These are phyloP conservation scores for Castanea sativa DNA, from an alignment of 306 rosid genomes.

Conservation along the genomic window DNA sequence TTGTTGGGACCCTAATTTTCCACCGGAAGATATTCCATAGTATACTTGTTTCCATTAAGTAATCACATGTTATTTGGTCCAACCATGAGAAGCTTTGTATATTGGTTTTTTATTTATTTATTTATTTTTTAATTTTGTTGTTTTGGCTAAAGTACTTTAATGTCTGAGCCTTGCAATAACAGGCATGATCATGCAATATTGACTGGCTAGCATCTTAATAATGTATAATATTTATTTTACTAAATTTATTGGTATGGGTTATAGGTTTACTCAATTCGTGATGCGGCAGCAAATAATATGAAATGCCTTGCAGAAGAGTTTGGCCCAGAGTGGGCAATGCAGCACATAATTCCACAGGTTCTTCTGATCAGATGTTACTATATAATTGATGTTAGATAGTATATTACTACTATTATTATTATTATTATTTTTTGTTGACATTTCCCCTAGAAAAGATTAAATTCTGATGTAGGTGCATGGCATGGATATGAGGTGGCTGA, in stretches of 20 bases:
- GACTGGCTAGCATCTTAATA: background rate
- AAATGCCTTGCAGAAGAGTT: slow-evolving; percentile 97
- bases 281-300: slow-evolving; percentile 91
- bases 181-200: background rate
- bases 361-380: background rate
- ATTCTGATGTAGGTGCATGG: slow-evolving; percentile 9
- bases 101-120: background rate
- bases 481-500: background rate
- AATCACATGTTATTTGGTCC: background rate
- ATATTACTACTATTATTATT: background rate
- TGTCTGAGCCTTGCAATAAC: background rate
- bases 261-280: slow-evolving; percentile 95
- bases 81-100: background rate
- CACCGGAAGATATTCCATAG: background rate
- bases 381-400: slow-evolving; percentile 3
- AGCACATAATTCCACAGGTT: slow-evolving; percentile 93
- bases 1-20: background rate
- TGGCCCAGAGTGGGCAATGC: slow-evolving; percentile 99
- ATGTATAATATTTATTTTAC: slow-evolving; percentile 7
- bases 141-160: background rate
- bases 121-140: too few species aligned
- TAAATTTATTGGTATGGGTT: slow-evolving; percentile 13
- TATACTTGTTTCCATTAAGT: background rate
- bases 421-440: slow-evolving; percentile 8
- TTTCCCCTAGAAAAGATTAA: slow-evolving; percentile 7